Base-by-base conservation (phyloP, 2,329 filamentous ascomycete species). In the Penicillium olsonii region DNA sequence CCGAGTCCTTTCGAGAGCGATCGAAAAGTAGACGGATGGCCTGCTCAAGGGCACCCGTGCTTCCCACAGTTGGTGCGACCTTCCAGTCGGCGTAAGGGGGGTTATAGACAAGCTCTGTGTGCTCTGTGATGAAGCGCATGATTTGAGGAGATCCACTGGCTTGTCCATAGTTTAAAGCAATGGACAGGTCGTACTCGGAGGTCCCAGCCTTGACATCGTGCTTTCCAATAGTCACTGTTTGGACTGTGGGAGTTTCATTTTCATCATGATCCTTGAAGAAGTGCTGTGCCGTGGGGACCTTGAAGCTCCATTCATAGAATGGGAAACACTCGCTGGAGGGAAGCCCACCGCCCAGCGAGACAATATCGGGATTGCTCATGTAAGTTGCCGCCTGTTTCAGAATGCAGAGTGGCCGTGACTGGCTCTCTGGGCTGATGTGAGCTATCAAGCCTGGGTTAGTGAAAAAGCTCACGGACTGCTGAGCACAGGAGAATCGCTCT, bases 261-360 rank as follows among this genome's bases (percentile, higher is more conserved):
- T 0, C 29, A 31, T 83, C 84, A 48, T 85, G 84, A 15, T 77
- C 71, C 63, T 90, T 86, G 6, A 83, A 83, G 67, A 92, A 94
- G 55, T 82, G 69, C 9, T 84, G 83, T 18, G 83, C 72, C 2
- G 73, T 69, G 20, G 90, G 88, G 1, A 92, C 82, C 57, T 85
- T 87, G 71, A 94, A 73, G 55, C 78, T 79, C 38, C 96, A 71
- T 55, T 85, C 79, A 55, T 90, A 84, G 62, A 96, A 85, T 19
- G 92, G 92, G 64, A 96, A 96, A 71, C 92, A 88, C 65, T 90
- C 84, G 53, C 87, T 84, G 11, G 88, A 90, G 5, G 92, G 92
- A 19, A 96, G 76, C 2, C 92, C 92, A 38, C 92, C 92, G 45
- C 92, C 92, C 1, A 96, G 84, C 1, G 89, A 95, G 65, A 96